Evolutionary conservation across 2,329 filamentous ascomycete genomes (phyloP).

Genomic region (Drechslera avenae): DNA sequence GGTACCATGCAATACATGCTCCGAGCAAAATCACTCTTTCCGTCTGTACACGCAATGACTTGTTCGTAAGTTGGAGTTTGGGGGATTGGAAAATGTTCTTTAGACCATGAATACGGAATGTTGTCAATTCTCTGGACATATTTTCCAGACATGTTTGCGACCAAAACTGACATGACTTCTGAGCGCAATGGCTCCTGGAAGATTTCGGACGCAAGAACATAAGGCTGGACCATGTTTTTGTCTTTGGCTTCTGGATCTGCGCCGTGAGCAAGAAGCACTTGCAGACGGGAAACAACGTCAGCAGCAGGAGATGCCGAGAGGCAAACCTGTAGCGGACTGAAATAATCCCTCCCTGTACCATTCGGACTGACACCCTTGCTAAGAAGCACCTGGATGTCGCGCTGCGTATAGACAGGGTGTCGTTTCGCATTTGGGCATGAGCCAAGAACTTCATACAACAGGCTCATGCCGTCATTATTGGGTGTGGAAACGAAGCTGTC

Average conservation of each 20-base stretch:
- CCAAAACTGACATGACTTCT: conserved; percentile 33
- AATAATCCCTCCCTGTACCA: conserved; percentile 15
- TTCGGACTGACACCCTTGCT: conserved; percentile 38
- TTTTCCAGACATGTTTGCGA: conserved; percentile 30
- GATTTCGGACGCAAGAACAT: conserved; percentile 32
- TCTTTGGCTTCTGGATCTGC: conserved; percentile 38
- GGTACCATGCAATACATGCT: conserved; percentile 32
- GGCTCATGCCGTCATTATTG: conserved; percentile 20
- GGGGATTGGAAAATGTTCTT: conserved; percentile 36
- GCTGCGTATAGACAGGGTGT: conserved; percentile 38
- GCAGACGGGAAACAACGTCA: conserved; percentile 34
- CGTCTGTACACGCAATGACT: conserved; percentile 27
- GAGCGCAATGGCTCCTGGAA: conserved; percentile 34
- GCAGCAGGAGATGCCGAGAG: conserved; percentile 34
- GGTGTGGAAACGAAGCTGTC: conserved; percentile 21
- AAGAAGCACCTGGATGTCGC: conserved; percentile 39
- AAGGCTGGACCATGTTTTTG: conserved; percentile 27
- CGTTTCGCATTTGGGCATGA: conserved; percentile 38
- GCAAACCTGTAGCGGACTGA: conserved; percentile 33
- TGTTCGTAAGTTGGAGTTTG: conserved; percentile 28
- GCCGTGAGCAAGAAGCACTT: conserved; percentile 35
- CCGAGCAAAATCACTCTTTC: conserved; percentile 26
- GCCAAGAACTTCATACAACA: conserved; percentile 40
- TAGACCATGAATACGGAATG: conserved; percentile 22
- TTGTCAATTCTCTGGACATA: conserved; percentile 16